Percentiles rank a stretch among this genome's conserved stretches.
These are phyloP conservation scores for Starmera amethionina DNA, from an alignment of 805 yeast genomes.

Conservation along the genomic window DNA sequence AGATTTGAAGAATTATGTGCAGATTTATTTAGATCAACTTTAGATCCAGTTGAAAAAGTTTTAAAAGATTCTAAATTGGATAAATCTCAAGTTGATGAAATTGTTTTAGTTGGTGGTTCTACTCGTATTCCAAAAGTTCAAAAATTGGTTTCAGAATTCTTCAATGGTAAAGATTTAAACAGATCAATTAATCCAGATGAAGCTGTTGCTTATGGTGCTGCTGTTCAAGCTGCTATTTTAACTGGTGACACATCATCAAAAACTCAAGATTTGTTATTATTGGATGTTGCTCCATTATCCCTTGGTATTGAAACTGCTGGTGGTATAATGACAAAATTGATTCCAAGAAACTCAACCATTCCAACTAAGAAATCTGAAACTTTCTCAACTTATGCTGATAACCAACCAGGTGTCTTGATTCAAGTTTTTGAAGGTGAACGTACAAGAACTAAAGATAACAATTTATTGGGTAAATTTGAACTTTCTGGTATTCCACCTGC, in stretches of 20 bases:
- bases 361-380: conserved; percentile 98
- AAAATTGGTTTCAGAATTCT: conserved; percentile 93
- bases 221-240: conserved; percentile 96
- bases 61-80: conserved; percentile 88
- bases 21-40: conserved; percentile 89
- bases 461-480: conserved; percentile 95
- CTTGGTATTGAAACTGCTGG: conserved; percentile 99
- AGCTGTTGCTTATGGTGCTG: conserved; percentile 99
- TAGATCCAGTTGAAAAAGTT: conserved; percentile 95
- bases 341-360: conserved; percentile 97
- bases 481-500: conserved; percentile 96
- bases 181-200: conserved; percentile 98
- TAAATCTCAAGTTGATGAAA: conserved; percentile 88
- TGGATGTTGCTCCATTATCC: conserved; percentile 98
- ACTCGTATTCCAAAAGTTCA: conserved; percentile 99
- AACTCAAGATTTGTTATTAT: conserved; percentile 92
- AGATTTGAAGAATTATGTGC: conserved; percentile 97
- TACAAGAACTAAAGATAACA: conserved; percentile 93
- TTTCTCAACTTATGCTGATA: conserved; percentile 96
- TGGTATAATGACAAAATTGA: conserved; percentile 99
- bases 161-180: conserved; percentile 98
- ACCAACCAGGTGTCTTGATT: conserved; percentile 99
- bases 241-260: conserved; percentile 96
- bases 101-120: conserved; percentile 97
- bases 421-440: conserved; percentile 99